Base-by-base conservation (phyloP, 352 stramenopile species). In the Phytophthora citricola region DNA sequence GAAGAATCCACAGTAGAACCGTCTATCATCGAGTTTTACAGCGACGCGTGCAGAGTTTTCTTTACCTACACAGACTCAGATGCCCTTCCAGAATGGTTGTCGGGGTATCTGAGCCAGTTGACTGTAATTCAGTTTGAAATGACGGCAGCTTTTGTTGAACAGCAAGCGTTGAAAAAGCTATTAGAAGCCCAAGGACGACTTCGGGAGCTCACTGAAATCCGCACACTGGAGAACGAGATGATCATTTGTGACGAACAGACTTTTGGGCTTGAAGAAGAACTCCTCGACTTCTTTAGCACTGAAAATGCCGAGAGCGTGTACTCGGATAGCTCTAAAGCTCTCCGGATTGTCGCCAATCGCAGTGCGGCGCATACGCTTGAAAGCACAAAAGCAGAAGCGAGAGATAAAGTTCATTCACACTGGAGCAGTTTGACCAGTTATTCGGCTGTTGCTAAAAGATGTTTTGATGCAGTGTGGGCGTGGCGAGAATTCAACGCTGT, bases 281-380 rank as follows among this genome's bases (percentile, higher is more conserved):
- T 92, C 4, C 58, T 92, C 4, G 79, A 86, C 7, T 89, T 91
- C 32, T 82, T 92, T 20, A 75, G 67, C 32, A 60, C 66, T 0
- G 74, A 90, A 27, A 52, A 79, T 2, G 60, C 78, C 0, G 63
- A 69, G 4, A 14, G 63, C 0, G 70, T 91, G 7, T 91, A 85
- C 40, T 39, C 46, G 0, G 83, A 92, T 15, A 75, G 71, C 3
- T 61, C 79, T 0, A 90, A 90, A 53, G 66, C 72, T 2, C 64
- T 90, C 22, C 82, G 81, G 20, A 78, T 92, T 45, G 64, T 92
- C n/a, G 78, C 62, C 0, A 91, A 91, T 26, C 73, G 79, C 11
- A 89, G 75, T 51, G 63, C 81, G 8, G 45, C 78, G 0, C 67
- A 85, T 26, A 85, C 73, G 5, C 71, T 90, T 0, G 53, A 88